Percentiles rank a stretch among this genome's conserved stretches.
phyloP scores from a whole-genome alignment of 148 eudicot species.

The Cornus suecica region DNA sequence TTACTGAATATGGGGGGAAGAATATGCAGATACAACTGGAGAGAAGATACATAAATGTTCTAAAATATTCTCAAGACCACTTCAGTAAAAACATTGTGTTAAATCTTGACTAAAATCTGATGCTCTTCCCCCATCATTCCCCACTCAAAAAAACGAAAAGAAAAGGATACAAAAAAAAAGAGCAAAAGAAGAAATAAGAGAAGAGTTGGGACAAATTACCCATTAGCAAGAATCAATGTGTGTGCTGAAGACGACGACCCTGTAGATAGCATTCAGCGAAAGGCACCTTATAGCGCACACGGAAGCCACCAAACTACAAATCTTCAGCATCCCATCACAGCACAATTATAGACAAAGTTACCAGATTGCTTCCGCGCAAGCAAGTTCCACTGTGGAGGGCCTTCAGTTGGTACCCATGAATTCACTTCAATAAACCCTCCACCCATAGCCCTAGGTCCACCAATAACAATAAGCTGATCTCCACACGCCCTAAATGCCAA shows the following conservation, averaged over 20 bases:
- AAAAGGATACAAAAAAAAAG: conserved; percentile 7
- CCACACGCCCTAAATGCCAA: conserved; percentile 93
- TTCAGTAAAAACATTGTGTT: conserved; percentile 31
- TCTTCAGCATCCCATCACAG: conserved; percentile 93
- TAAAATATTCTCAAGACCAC: conserved; percentile 35
- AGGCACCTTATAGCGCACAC: conserved; percentile 7
- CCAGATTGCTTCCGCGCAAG: conserved; percentile 63
- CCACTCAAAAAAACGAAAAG: conserved; percentile 12
- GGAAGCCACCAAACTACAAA: conserved; percentile 15
- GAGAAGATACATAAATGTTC: conserved; percentile 24
- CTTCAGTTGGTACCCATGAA: conserved; percentile 76
- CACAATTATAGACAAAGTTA: conserved; percentile 89
- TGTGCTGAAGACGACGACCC: conserved; percentile 30
- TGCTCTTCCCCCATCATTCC: conserved; percentile 28
- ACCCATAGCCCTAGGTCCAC: conserved; percentile 59
- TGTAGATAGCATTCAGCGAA: conserved; percentile 9
- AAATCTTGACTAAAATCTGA: conserved; percentile 42
- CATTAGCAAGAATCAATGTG: conserved; percentile 37
- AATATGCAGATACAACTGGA: conserved; percentile 34
- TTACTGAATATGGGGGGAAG: conserved; percentile 24
- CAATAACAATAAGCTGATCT: conserved; percentile 63
- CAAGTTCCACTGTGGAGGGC: conserved; percentile 62
- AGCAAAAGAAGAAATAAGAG: conserved; percentile 2
- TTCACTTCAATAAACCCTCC: conserved; percentile 67
- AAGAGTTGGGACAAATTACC: conserved; percentile 37